Percentiles rank a stretch among this genome's conserved stretches.
phyloP scores from a whole-genome alignment of 495 filamentous ascomycete species.

The Baudoinia panamericana region DNA sequence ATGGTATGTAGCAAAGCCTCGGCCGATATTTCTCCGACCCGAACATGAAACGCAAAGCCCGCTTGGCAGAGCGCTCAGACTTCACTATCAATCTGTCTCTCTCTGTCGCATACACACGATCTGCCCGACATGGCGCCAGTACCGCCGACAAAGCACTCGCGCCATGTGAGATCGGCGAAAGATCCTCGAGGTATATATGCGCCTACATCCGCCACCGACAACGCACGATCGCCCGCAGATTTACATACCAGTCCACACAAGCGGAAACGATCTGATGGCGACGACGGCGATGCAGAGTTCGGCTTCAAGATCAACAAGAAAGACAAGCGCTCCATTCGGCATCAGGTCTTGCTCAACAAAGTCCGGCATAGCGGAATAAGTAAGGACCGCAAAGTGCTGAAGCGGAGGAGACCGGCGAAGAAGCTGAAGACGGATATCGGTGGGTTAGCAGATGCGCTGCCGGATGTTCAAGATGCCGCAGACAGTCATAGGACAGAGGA shows the following conservation, averaged over 20 bases:
- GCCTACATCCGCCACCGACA: neutral
- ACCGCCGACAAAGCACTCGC: constrained; percentile 1
- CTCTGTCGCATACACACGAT: too few relatives aligned
- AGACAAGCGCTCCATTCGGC: constrained; percentile 9
- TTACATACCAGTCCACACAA: neutral
- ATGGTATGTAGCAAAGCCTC: too few relatives aligned
- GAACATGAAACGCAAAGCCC: too few relatives aligned
- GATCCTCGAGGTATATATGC: constrained; percentile 7
- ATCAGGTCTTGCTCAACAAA: neutral
- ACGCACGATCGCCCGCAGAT: neutral
- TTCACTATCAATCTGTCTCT: too few relatives aligned
- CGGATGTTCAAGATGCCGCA: neutral
- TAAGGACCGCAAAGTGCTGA: neutral
- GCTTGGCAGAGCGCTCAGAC: too few relatives aligned
- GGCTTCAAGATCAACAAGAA: constrained; percentile 8
- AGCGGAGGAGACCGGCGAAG: constrained; percentile 2
- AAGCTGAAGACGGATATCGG: constrained; percentile 7
- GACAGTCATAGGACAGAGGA: neutral
- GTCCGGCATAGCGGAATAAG: neutral
- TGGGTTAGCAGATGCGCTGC: constrained; percentile 11
- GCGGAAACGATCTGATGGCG: neutral
- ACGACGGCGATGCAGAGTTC: neutral
- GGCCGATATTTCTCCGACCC: too few relatives aligned
- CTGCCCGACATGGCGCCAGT: constrained; percentile 2
- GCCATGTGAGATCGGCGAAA: constrained; percentile 1